These are phyloP conservation scores for Fistulifera pelliculosa DNA, from an alignment of 108 stramenopile genomes.

Conservation along the genomic window DNA sequence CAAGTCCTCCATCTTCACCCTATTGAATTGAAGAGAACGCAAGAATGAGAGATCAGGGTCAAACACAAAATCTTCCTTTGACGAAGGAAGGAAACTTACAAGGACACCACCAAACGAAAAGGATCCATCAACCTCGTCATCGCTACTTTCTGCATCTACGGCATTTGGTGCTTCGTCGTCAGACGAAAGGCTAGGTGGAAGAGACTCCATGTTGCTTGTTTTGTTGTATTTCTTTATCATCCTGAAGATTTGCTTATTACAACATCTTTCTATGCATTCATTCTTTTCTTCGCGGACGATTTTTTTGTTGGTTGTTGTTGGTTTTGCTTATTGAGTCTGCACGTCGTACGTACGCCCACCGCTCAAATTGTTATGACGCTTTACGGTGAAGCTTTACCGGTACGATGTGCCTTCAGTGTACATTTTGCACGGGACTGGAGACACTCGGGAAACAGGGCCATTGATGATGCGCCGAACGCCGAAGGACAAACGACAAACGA, in stretches of 20 bases:
- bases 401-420: too few species aligned
- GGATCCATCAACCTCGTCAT: conserved; percentile 38
- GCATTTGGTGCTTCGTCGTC: conserved; percentile 38
- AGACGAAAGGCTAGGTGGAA: conserved; percentile 59
- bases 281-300: too few species aligned
- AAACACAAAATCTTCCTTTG: conserved; percentile 3
- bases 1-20: conserved; percentile 69
- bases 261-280: too few species aligned
- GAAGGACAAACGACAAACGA: too few species aligned
- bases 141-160: conserved; percentile 24
- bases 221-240: too few species aligned
- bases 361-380: too few species aligned
- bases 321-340: background rate
- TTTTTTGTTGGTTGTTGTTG: background rate
- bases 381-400: too few species aligned
- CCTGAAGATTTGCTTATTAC: too few species aligned
- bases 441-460: too few species aligned
- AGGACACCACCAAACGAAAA: conserved; percentile 74
- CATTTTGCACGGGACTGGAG: too few species aligned
- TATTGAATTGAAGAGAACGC: conserved; percentile 11
- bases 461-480: too few species aligned
- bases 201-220: conserved; percentile 41
- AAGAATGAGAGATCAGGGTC: background rate
- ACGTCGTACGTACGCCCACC: too few species aligned
- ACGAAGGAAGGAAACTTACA: conserved; percentile 30